Base-by-base conservation (phyloP, 495 filamentous ascomycete species). In the Clavariopsis aquatica region DNA sequence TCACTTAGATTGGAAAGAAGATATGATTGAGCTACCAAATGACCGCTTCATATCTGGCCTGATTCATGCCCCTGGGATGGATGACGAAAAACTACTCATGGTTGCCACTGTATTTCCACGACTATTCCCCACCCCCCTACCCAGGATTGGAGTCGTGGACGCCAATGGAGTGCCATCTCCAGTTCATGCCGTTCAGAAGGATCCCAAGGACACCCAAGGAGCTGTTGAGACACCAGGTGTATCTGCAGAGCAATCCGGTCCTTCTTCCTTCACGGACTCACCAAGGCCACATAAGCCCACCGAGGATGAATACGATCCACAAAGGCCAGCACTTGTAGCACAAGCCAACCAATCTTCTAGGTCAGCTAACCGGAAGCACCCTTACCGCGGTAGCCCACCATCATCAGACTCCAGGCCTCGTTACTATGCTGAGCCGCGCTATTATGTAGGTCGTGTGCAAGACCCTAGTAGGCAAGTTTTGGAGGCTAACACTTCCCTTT, bases 21-120 rank as follows among this genome's bases (percentile, higher is more conserved):
- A 91, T 59, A 91, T 92, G 89, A 82, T 92, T 54, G 79, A 87
- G 63, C 78, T 89, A 24, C 85, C 87, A 1, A 82, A 85, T 65
- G 58, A 76, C 19, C 67, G 76, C 13, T 60, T 79, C 9, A 75
- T 90, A 43, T 72, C 76, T 10, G 76, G 76, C 9, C 71, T 88
- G 17, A 69, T 77, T 8, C 69, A 77, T 57, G 73, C 80, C 9
- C 72, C 75, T 36, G 81, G 81, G 52, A 82, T 88, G 80, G 80
- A 88, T 70, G 78, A 80, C 62, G 66, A 78, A 22, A 87, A 83
- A 60, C 74, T 82, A 7, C 69, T 69, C 6, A 73, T 90, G 3
- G 76, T 91, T 52, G 77, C 78, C 3, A 81, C 80, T 19, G 85
- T 86, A 20, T 80, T 91, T 53, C 84, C 86, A 72, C 58, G 7